Base-by-base conservation (phyloP, 176 grass and related monocot genomes). In the Tillandsia leiboldiana region DNA sequence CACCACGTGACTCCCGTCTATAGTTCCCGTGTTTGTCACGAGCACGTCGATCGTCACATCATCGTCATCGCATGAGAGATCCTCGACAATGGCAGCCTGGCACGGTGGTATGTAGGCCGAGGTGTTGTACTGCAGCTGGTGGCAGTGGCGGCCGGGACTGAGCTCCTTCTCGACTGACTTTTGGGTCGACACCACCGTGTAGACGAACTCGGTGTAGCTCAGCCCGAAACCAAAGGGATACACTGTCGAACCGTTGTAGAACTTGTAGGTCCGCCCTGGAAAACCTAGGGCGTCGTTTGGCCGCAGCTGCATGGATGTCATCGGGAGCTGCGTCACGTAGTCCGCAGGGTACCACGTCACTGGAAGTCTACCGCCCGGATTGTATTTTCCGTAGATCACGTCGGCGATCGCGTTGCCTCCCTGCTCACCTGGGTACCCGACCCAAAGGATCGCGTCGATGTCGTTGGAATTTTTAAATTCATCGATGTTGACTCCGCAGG, bases 261-360 rank as follows among this genome's bases (percentile, higher is more conserved):
- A 96, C 10, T 88, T 83, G 78, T 96, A 96, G 33, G 75, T 91
- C 64, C 92, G 79, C 50, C 88, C 92, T 0, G 92, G 92, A 65
- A 88, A 96, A 1, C 82, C 82, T 8, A 78, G 75, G 11, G 62
- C 56, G 0, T 75, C 18, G 70, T 96, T 77, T 2, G 88, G 69
- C 17, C 92, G 80, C 88, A 96, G 91, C 28, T 86, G 51, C 92
- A 96, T 91, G 83, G 86, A 80, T 1, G 85, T 96, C 88, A 96
- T 96, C 49, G 85, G 74, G 15, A 96, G 65, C 58, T 23, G 70
- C 33, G 7, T 42, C 1, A 83, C 86, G 62, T 84, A 96, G 18
- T 79, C 86, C 48, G 91, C 59, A 12, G 92, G 80, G 65, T 96
- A 96, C 88, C 88, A 96, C 12, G 88, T 96, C 48, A 96, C 83